phyloP scores from a whole-genome alignment of 148 eudicot genomes.

The Rhododendron williamsianum region DNA sequence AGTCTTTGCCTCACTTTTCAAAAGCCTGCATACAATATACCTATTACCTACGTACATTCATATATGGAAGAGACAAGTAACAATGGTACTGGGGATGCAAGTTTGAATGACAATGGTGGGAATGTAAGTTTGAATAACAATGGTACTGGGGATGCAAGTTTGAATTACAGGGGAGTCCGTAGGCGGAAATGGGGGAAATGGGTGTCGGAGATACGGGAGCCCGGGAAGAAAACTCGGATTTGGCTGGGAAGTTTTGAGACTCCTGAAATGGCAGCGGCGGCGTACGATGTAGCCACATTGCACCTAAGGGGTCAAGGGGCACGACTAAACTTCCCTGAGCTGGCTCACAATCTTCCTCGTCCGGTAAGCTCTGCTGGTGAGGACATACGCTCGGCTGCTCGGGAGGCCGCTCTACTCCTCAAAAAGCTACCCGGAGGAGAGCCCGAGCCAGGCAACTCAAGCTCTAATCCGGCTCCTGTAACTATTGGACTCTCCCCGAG shows the following conservation, averaged over 20 bases:
- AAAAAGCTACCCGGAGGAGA: not conserved
- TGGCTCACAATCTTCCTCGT: slow-evolving; percentile 23
- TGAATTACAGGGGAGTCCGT: slow-evolving; percentile 12
- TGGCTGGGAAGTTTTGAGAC: slow-evolving; percentile 69
- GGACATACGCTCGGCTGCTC: slow-evolving; percentile 63
- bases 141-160: slow-evolving; percentile 9
- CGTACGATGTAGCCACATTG: slow-evolving; percentile 58
- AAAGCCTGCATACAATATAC: not conserved
- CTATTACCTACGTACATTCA: not conserved
- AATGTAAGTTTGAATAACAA: slow-evolving; percentile 8
- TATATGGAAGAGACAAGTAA: slow-evolving; percentile 6
- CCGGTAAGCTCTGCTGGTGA: slow-evolving; percentile 47
- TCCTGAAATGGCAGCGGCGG: slow-evolving; percentile 64
- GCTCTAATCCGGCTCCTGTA: slow-evolving; percentile 15
- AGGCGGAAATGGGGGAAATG: slow-evolving; percentile 70
- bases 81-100: not conserved
- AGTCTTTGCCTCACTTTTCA: not conserved
- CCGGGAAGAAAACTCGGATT: slow-evolving; percentile 50
- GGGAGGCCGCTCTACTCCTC: slow-evolving; percentile 38
- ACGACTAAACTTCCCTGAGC: slow-evolving; percentile 54
- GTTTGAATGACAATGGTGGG: slow-evolving; percentile 12
- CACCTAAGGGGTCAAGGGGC: slow-evolving; percentile 43
- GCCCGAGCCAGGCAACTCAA: slow-evolving; percentile 5
- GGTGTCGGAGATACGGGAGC: slow-evolving; percentile 70
- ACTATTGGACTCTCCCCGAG: slow-evolving; percentile 55